Evolutionary conservation across 495 filamentous ascomycete species (phyloP).

Genomic region (Neurospora sp.): DNA sequence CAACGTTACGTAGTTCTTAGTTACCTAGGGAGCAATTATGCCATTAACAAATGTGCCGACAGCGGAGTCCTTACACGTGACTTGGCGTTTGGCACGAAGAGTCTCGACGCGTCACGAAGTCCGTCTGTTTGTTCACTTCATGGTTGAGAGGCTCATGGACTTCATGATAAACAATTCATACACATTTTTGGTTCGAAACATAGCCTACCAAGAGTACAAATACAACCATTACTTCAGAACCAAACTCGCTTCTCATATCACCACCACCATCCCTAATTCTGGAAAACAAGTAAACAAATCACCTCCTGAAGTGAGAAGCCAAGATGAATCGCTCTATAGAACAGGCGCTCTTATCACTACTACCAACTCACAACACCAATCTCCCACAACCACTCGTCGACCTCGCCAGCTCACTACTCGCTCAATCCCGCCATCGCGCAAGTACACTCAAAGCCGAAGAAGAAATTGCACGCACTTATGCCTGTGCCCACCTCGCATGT

Average conservation of each 20-base stretch:
- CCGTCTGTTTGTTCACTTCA: background rate
- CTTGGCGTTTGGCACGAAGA: slow-evolving; percentile 3
- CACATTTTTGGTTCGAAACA: background rate
- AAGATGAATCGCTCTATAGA: slow-evolving; percentile 66
- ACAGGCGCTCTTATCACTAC: slow-evolving; percentile 60
- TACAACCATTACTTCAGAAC: background rate
- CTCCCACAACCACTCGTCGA: slow-evolving; percentile 66
- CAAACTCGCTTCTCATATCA: background rate
- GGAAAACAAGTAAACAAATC: slow-evolving; percentile 2
- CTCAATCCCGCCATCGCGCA: slow-evolving; percentile 75
- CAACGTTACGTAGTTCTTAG: background rate
- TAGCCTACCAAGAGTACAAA: background rate
- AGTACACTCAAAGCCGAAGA: slow-evolving; percentile 75
- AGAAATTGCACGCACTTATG: slow-evolving; percentile 76
- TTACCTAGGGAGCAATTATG: background rate
- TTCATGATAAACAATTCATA: background rate
- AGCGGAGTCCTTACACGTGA: slow-evolving; percentile 7
- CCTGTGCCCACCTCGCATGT: slow-evolving; percentile 87
- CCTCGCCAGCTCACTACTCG: slow-evolving; percentile 68
- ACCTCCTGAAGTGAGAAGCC: background rate
- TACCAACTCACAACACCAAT: slow-evolving; percentile 65
- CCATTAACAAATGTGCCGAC: background rate
- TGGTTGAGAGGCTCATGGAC: background rate
- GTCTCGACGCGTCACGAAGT: background rate
- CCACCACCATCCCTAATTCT: background rate